A percentile compares a stretch with the other conserved stretches of the same genome.
phyloP scores from a whole-genome alignment of 495 filamentous ascomycete species.

The Astrothelium macrocarpum region DNA sequence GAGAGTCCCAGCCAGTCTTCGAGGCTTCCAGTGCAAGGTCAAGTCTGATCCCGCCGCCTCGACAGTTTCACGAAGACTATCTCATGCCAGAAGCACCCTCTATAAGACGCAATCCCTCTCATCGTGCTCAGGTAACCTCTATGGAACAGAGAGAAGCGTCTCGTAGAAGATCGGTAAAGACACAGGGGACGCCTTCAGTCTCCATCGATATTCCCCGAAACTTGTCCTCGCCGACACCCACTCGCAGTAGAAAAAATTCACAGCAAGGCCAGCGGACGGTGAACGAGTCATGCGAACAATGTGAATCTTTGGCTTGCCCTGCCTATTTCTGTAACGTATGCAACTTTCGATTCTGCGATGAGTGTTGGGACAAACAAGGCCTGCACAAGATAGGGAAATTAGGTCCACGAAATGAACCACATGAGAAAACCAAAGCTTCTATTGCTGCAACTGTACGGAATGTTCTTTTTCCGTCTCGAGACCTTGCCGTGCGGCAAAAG shows the following conservation, averaged over 20 bases:
- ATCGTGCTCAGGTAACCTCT: not conserved
- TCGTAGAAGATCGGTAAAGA: not conserved
- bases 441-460: slow-evolving; percentile 14
- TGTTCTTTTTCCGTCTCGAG: slow-evolving; percentile 14
- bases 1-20: too few relatives aligned
- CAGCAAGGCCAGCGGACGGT: not conserved
- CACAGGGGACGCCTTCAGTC: not conserved
- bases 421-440: slow-evolving; percentile 19
- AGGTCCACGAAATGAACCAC: slow-evolving; percentile 17
- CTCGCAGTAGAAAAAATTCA: not conserved
- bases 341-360: slow-evolving; percentile 2
- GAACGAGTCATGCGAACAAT: not conserved
- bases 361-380: slow-evolving; percentile 21
- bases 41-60: not conserved
- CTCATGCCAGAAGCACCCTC: not conserved
- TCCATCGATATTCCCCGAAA: not conserved
- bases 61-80: not conserved
- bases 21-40: not conserved
- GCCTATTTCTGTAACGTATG: not conserved
- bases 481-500: slow-evolving; percentile 9
- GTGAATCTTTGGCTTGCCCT: not conserved
- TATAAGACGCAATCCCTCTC: not conserved
- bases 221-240: not conserved
- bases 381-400: slow-evolving; percentile 18
- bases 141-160: not conserved